Percentiles rank a stretch among this genome's conserved stretches.
Conservation (phyloP, 2,329 filamentous ascomycete species). For the Fusarium veterinarium region DNA sequence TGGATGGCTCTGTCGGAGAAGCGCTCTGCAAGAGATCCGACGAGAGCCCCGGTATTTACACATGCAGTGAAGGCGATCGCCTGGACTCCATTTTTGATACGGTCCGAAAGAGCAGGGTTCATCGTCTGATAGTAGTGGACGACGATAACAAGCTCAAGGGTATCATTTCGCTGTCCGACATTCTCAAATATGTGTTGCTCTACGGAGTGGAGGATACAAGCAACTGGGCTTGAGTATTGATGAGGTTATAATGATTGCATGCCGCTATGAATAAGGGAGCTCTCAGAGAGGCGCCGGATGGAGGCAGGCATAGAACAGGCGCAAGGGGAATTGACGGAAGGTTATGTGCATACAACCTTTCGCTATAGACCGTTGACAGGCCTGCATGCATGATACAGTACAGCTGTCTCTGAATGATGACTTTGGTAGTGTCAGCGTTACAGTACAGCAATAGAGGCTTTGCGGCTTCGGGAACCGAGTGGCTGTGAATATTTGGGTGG, state of each 20-base stretch:
- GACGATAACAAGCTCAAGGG: constrained; percentile 88
- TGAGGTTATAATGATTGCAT: constrained; percentile 42
- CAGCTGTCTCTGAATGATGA: constrained; percentile 24
- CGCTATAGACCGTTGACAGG: constrained; percentile 35
- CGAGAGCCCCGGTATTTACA: constrained; percentile 96
- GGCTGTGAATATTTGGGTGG: constrained; percentile 7
- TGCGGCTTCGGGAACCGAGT: constrained; percentile 31
- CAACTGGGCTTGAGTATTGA: constrained; percentile 35
- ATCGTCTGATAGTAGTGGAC: constrained; percentile 92
- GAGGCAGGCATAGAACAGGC: constrained; percentile 43
- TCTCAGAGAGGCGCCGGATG: constrained; percentile 15
- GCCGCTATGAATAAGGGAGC: constrained; percentile 26
- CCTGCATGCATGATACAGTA: constrained; percentile 13
- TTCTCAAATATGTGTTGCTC: constrained; percentile 92
- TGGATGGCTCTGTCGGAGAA: constrained; percentile 87
- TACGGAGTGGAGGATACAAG: constrained; percentile 73
- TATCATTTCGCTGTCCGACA: constrained; percentile 93
- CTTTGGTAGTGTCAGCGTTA: constrained; percentile 23
- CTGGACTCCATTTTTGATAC: constrained; percentile 97
- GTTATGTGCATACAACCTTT: constrained; percentile 42
- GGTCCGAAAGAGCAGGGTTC: constrained; percentile 92
- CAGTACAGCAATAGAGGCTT: constrained; percentile 17
- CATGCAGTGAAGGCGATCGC: constrained; percentile 89
- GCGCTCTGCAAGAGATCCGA: constrained; percentile 87
- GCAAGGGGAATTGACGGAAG: constrained; percentile 39